Base-by-base conservation (phyloP, 2,329 filamentous ascomycete species). In the Colletotrichum magnum region DNA sequence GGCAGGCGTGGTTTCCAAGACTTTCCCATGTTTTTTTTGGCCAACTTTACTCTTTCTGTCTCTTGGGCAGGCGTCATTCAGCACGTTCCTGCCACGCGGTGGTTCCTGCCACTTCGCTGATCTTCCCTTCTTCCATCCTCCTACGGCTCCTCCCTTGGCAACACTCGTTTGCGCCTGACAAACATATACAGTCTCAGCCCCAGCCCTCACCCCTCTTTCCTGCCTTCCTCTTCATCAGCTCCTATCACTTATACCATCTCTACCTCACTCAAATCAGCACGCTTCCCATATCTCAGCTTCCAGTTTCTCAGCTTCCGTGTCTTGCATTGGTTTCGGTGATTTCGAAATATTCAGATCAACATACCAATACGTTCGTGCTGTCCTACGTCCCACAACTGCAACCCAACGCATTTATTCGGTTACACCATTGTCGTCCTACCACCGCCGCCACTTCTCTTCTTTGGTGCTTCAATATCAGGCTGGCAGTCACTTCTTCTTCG, bases 71-170 rank as follows among this genome's bases (percentile, higher is more conserved):
- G 54, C 66, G 66, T 45, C 12, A 32, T 36, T 41, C 41, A 26
- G n/a, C 62, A 69, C 66, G 62, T 57, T 69, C 24, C 51, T 69
- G 67, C 67, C 67, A 69, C 62, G 67, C 61, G 67, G 51, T 53
- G 9, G 43, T 48, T 57, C 36, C 28, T 48, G 45, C 24, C 45
- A 26, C 56, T 36, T 47, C 56, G 56, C 24, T 21, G 51, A 57
- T 69, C 56, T 61, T 50, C 24, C 57, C 26, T 57, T 32, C 26
- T 60, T 24, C 16, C 43, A 16, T 15, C 43, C 12, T 48, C 39
- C 18, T 43, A 39, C 16, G 16, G 2, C 41, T 52, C 1, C 56
- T 51, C 51, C n/a, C 41, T 18, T 18, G 43, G 32, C 16, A 16
- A n/a, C 4, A 26, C 45, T 32, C 45, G 21, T 36, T 12, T 32